Base-by-base conservation (phyloP, 805 yeast species). In the Scheffersomyces ergatensis region DNA sequence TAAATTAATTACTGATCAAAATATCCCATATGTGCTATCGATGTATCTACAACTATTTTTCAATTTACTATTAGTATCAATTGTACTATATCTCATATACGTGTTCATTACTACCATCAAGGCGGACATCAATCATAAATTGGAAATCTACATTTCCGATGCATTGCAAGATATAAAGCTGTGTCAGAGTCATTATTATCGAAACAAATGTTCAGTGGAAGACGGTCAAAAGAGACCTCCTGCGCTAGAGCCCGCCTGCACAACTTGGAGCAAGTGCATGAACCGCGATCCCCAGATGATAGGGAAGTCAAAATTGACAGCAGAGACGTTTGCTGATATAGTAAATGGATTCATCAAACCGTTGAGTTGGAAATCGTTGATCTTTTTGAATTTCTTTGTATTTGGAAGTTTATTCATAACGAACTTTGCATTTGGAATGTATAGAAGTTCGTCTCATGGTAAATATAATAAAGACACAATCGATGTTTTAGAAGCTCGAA, bases 261-360 rank as follows among this genome's bases (percentile, higher is more conserved):
- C 74, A 26, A 72, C 70, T 26, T 88, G 95, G 93, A 83, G 78
- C 45, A 75, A 74, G 42, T 93, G 99, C 59, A 87, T 88, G 89
- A 78, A 82, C 50, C 65, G 82, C 36, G 92, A 88, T 47, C 90
- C 95, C 8, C 74, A 76, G 50, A 64, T 40, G 58, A 73, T 82
- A 11, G 90, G 87, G 3, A 74, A 80, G 36, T 85, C 92, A 1
- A 74, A 73, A 45, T 74, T 89, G 40, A 81, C 89, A 35, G 95
- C 95, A 0, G 89, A 83, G 55, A 83, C 92, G 0, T 73, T 88
- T 50, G 95, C 95, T 1, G 92, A 85, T 46, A 85, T 87, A 6
- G 67, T 89, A 34, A 85, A 89, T 60, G 80, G 89, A 1, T 88
- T 88, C 52, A 63, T 86, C 17, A 77, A 74, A 42, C 84, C 87